Evolutionary conservation across 176 grass and related monocot species (phyloP), one percentile per base, ranked within the genome.

Genomic region (Miscanthus lutarioriparius): DNA sequence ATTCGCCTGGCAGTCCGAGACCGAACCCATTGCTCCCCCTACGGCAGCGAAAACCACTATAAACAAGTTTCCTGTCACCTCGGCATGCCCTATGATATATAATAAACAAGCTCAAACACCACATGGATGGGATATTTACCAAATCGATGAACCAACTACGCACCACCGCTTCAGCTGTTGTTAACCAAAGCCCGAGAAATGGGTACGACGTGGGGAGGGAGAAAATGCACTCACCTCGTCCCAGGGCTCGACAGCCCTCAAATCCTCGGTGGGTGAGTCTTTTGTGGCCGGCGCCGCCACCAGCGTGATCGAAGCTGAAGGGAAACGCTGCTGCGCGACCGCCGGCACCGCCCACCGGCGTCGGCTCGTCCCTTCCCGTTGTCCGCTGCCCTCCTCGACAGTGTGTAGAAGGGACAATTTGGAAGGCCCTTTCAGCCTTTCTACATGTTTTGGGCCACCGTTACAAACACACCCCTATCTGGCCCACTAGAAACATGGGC

Each of bases 221-320:
- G 32, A 4, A 68, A 33, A 68, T 37, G 67, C 20, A 11, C 67
- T 70, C 67, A 23, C 67, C 67, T 41, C 37, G n/a, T 71, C 38
- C 68, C 20, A 6, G 11, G 4, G 12, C n/a, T 43, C 69, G 22
- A n/a, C 22, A 25, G 10, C 22, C 69, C 4, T 71, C 69, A 71
- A 43, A 14, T 5, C 35, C 9, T 22, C 19, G 64, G 32, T 37
- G 36, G 36, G 41, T 23, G 10, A 26, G 11, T 11, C 38, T 71
- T 71, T 14, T 25, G 38, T 22, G 68, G 68, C 68, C 69, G 69
- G 38, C 69, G 69, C 69, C 38, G 67, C 33, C 67, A 40, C 67
- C 15, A 38, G 39, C 17, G 10, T 43, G 22, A 13, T 71, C 38
- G 38, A 43, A 40, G 37, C 1, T 39, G 20, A 70, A 40, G 36